A percentile compares a stretch with the other conserved stretches of the same genome.
phyloP scores from a whole-genome alignment of 2,329 filamentous ascomycete genomes.

The Penicillium rolfsii region DNA sequence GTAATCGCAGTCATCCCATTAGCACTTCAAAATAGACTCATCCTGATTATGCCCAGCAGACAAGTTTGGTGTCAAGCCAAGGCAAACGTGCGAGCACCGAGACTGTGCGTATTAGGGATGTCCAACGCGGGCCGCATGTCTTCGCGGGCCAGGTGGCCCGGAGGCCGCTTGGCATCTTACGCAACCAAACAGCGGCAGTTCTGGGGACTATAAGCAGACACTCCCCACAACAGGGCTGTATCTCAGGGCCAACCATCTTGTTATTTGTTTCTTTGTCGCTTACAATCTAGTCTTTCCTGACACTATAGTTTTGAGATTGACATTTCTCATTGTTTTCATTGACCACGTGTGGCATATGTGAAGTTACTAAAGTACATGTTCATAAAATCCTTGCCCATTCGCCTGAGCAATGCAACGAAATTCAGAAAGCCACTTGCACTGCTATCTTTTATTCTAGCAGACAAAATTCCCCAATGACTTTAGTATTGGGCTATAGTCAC shows the following conservation, averaged over 20 bases:
- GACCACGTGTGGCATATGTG: conserved; percentile 19
- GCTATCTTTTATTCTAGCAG: conserved; percentile 15
- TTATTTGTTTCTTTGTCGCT: background rate
- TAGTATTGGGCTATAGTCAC: background rate
- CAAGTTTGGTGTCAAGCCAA: conserved; percentile 16
- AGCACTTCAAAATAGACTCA: conserved; percentile 27
- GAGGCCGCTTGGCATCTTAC: conserved; percentile 24
- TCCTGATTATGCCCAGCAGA: conserved; percentile 17
- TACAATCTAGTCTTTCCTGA: background rate
- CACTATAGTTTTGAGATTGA: conserved; percentile 9
- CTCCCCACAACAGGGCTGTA: background rate
- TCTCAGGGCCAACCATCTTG: background rate
- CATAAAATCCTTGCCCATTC: conserved; percentile 32
- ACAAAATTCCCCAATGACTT: background rate
- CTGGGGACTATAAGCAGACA: background rate
- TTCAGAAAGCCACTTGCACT: conserved; percentile 13
- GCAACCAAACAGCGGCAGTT: conserved; percentile 8
- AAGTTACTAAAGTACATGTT: conserved; percentile 20
- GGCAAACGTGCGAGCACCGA: conserved; percentile 19
- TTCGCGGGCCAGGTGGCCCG: conserved; percentile 3
- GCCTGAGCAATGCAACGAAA: conserved; percentile 39
- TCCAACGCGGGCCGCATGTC: conserved; percentile 19
- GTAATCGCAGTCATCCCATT: conserved; percentile 43
- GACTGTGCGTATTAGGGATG: conserved; percentile 9
- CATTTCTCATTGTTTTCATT: conserved; percentile 9